phyloP scores from a whole-genome alignment of 441 rosid species.

The Gossypium armourianum region DNA sequence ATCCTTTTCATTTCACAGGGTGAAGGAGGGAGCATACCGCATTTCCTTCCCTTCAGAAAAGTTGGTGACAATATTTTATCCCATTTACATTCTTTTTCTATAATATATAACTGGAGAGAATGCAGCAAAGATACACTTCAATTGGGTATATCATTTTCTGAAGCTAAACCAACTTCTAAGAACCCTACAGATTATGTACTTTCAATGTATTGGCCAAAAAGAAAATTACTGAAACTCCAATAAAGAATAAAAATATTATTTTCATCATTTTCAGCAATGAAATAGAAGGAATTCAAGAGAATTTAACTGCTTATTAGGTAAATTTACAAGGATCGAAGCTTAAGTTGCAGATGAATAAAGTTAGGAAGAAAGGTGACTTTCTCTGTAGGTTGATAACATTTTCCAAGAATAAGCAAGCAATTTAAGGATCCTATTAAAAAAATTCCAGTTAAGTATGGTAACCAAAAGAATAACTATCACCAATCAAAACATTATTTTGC shows the following conservation, averaged over 20 bases:
- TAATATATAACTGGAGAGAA: neutral
- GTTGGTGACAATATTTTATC: neutral
- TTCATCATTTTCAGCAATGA: neutral
- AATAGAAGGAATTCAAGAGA: neutral
- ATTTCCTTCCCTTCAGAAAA: neutral
- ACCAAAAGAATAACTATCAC: neutral
- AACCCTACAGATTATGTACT: neutral
- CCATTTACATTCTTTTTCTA: neutral
- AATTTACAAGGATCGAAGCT: neutral
- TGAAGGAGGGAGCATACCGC: neutral
- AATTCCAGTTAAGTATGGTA: neutral
- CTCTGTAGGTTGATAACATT: slow-evolving; percentile 6
- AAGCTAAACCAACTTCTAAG: neutral
- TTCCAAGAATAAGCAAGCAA: neutral
- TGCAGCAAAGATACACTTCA: neutral
- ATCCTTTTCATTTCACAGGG: neutral
- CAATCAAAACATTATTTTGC: slow-evolving; percentile 5
- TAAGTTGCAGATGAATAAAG: neutral
- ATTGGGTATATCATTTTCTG: neutral
- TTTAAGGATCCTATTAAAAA: slow-evolving; percentile 8
- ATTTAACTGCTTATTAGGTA: neutral
- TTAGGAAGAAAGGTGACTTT: neutral
- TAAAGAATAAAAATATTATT: neutral
- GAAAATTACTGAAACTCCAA: slow-evolving; percentile 3
- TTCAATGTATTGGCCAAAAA: neutral